phyloP scores from a whole-genome alignment of 805 yeast species.

The Hanseniaspora meyeri region DNA sequence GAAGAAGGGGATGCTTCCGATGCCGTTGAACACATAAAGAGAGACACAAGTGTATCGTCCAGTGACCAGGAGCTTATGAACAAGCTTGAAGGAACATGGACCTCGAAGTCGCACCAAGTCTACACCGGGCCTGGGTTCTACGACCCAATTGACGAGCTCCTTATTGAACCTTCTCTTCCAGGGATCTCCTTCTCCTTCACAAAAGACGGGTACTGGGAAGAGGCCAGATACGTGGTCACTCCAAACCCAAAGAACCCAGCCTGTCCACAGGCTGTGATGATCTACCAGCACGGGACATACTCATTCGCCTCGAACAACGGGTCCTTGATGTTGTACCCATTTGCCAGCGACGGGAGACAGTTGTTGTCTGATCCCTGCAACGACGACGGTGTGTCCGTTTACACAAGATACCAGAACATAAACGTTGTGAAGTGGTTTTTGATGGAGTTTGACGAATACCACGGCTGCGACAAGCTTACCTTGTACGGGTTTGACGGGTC shows the following conservation, averaged over 20 bases:
- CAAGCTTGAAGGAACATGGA: slow-evolving; percentile 77
- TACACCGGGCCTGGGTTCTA: slow-evolving; percentile 94
- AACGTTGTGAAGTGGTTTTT: slow-evolving; percentile 47
- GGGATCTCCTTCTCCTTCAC: slow-evolving; percentile 91
- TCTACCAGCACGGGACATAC: slow-evolving; percentile 83
- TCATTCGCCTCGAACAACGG: slow-evolving; percentile 46
- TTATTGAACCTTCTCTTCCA: slow-evolving; percentile 91
- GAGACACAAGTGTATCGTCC: not conserved
- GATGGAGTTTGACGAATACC: slow-evolving; percentile 60
- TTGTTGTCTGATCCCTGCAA: slow-evolving; percentile 77
- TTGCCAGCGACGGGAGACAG: slow-evolving; percentile 85
- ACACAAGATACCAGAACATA: slow-evolving; percentile 59
- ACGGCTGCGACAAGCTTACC: slow-evolving; percentile 68
- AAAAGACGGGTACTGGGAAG: slow-evolving; percentile 80
- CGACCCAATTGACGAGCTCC: slow-evolving; percentile 89
- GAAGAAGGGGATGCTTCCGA: not conserved
- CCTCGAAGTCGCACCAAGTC: slow-evolving; percentile 83
- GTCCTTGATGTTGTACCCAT: slow-evolving; percentile 55
- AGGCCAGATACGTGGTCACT: slow-evolving; percentile 70
- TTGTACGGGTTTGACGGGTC: slow-evolving; percentile 70
- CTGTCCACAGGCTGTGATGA: slow-evolving; percentile 73
- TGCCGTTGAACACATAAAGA: not conserved
- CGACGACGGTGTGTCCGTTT: slow-evolving; percentile 45
- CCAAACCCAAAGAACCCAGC: slow-evolving; percentile 61
- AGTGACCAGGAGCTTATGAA: slow-evolving; percentile 13